Evolutionary conservation across 2,329 filamentous ascomycete species (phyloP).

Genomic region (Ploettnerulaceae sp.): DNA sequence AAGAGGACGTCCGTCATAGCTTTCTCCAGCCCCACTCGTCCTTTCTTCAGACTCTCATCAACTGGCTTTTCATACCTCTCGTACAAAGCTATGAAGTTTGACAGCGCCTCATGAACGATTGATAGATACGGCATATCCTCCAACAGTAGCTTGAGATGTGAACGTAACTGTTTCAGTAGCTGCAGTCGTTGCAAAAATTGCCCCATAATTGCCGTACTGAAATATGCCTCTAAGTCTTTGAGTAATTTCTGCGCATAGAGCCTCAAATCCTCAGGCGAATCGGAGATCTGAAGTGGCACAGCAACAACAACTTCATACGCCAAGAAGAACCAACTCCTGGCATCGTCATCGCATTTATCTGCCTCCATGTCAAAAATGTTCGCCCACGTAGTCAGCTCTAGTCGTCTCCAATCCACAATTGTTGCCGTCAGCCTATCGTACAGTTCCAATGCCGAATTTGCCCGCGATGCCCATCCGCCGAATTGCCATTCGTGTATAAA

Average conservation of each 20-base stretch:
- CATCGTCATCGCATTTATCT: constrained; percentile 68
- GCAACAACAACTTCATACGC: constrained; percentile 87
- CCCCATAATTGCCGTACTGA: constrained; percentile 72
- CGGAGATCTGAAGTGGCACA: constrained; percentile 62
- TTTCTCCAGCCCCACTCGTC: constrained; percentile 76
- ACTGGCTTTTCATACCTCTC: constrained; percentile 64
- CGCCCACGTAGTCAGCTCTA: constrained; percentile 90
- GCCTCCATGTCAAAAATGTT: constrained; percentile 81
- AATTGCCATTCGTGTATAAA: constrained; percentile 92
- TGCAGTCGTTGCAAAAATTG: constrained; percentile 71
- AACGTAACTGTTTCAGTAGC: constrained; percentile 60
- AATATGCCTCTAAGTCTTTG: constrained; percentile 73
- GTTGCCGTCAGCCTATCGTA: constrained; percentile 76
- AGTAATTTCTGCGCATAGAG: constrained; percentile 65
- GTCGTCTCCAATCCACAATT: constrained; percentile 81
- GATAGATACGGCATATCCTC: constrained; percentile 54
- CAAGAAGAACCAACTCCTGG: constrained; percentile 92
- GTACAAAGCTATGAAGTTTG: constrained; percentile 75
- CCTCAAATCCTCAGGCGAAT: constrained; percentile 53
- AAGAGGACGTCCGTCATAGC: constrained; percentile 90
- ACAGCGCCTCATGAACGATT: constrained; percentile 58
- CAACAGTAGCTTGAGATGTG: constrained; percentile 59
- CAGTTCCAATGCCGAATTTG: constrained; percentile 63
- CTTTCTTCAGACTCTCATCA: constrained; percentile 58
- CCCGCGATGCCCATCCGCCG: constrained; percentile 75